Evolutionary conservation across 2,329 filamentous ascomycete species (phyloP).

Genomic region (Ophiostoma himal-ulmi): DNA sequence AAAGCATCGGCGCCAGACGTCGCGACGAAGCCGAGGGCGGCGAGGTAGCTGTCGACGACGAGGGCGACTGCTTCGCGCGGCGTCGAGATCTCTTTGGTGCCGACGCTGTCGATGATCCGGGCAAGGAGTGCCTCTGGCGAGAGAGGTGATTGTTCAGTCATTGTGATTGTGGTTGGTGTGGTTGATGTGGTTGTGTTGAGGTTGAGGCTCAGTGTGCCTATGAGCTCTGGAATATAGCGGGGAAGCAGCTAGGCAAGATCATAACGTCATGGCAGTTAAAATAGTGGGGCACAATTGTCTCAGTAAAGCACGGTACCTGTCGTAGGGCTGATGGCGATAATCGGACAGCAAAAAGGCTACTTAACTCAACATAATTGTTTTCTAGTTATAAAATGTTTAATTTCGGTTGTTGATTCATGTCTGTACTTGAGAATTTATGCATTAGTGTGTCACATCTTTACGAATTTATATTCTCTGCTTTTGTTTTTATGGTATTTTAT

Average conservation of each 20-base stretch:
- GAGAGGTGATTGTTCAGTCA: background rate
- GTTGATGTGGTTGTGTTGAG: background rate
- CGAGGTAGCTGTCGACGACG: constrained; percentile 9
- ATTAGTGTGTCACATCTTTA: too few species aligned
- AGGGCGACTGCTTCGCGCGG: constrained; percentile 12
- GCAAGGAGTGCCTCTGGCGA: background rate
- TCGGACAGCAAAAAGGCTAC: too few species aligned
- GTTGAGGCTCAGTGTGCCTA: background rate
- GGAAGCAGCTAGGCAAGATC: background rate
- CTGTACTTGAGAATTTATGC: too few species aligned
- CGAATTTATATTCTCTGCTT: too few species aligned
- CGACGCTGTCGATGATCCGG: background rate
- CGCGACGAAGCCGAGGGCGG: background rate
- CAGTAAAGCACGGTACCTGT: too few species aligned
- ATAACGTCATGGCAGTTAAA: background rate
- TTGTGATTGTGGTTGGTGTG: background rate
- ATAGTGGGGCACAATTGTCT: background rate
- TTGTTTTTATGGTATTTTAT: background rate
- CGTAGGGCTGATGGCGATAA: background rate
- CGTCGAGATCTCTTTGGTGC: background rate
- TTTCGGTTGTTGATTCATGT: too few species aligned
- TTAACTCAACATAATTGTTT: too few species aligned
- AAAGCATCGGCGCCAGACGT: background rate
- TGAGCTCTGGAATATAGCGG: constrained; percentile 1
- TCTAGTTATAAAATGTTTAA: too few species aligned